Percentiles rank a stretch among this genome's conserved stretches.
phyloP scores from a whole-genome alignment of 441 rosid genomes.

The Erodium chrysanthum region DNA sequence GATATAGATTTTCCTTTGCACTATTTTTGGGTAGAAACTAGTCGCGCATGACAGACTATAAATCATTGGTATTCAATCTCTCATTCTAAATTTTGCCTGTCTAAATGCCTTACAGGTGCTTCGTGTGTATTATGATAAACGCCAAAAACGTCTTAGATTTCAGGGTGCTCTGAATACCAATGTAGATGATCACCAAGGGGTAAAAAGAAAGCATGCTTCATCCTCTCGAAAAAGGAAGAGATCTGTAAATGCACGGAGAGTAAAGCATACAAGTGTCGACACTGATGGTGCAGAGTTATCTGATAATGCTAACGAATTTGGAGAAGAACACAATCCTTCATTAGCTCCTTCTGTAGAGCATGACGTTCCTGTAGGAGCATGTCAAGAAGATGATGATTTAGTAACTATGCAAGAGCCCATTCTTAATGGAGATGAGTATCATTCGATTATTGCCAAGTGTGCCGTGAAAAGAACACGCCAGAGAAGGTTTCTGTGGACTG shows the following conservation, averaged over 20 bases:
- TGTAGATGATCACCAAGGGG: conserved; percentile 19
- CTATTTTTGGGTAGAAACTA: conserved; percentile 1
- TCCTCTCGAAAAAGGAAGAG: conserved; percentile 48
- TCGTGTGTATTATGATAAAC: conserved; percentile 59
- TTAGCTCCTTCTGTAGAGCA: conserved; percentile 26
- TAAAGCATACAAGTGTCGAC: conserved; percentile 32
- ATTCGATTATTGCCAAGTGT: conserved; percentile 33
- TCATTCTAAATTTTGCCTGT: conserved; percentile 1
- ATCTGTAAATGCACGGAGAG: conserved; percentile 20
- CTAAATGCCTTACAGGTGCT: conserved; percentile 48
- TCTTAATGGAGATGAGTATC: conserved; percentile 32
- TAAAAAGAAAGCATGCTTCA: conserved; percentile 27
- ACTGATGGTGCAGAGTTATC: conserved; percentile 21
- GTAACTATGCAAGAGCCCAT: conserved; percentile 33
- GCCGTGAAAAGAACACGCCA: conserved; percentile 39
- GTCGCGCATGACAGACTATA: neutral
- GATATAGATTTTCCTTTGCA: conserved; percentile 11
- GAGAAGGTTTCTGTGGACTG: conserved; percentile 75
- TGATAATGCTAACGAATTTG: conserved; percentile 27
- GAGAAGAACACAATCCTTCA: conserved; percentile 23
- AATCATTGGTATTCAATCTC: neutral
- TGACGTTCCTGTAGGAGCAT: conserved; percentile 18
- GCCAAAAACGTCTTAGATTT: conserved; percentile 38
- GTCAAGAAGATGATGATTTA: conserved; percentile 29
- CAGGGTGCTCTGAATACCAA: conserved; percentile 32